A percentile compares a stretch with the other conserved stretches of the same genome.
These are phyloP conservation scores for Colletotrichum paranaense DNA, from an alignment of 2,329 filamentous ascomycete species.

Conservation along the genomic window DNA sequence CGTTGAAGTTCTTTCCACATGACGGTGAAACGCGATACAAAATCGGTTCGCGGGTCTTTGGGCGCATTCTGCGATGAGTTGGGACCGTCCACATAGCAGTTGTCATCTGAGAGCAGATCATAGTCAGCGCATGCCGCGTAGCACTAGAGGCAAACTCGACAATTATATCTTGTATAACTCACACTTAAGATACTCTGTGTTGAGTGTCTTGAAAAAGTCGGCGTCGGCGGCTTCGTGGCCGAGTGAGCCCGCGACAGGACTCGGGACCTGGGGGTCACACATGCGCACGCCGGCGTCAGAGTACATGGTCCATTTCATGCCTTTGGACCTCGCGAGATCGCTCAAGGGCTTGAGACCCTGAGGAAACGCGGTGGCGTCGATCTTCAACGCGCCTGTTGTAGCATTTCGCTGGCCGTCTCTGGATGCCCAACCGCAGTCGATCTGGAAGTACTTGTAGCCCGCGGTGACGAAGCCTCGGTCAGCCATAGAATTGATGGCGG, in stretches of 20 bases:
- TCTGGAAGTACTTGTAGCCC: background rate
- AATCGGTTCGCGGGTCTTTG: background rate
- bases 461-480: background rate
- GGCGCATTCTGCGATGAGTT: background rate
- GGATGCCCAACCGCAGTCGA: background rate
- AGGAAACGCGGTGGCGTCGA: background rate
- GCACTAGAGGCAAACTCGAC: background rate
- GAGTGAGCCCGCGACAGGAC: background rate
- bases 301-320: background rate
- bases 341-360: background rate
- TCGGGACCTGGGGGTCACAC: background rate
- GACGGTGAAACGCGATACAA: background rate
- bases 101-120: background rate
- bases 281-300: background rate
- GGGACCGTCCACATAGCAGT: background rate
- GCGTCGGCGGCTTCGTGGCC: slow-evolving; percentile 8
- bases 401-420: background rate
- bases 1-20: background rate
- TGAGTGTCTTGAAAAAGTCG: slow-evolving; percentile 15
- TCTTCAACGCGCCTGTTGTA: background rate
- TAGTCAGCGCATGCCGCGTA: background rate
- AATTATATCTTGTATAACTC: background rate
- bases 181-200: slow-evolving; percentile 19
- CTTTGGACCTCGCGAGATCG: background rate
- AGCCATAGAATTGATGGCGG: background rate